Conservation (phyloP, 176 grass and related monocot genomes). For the Juncus effusus region DNA sequence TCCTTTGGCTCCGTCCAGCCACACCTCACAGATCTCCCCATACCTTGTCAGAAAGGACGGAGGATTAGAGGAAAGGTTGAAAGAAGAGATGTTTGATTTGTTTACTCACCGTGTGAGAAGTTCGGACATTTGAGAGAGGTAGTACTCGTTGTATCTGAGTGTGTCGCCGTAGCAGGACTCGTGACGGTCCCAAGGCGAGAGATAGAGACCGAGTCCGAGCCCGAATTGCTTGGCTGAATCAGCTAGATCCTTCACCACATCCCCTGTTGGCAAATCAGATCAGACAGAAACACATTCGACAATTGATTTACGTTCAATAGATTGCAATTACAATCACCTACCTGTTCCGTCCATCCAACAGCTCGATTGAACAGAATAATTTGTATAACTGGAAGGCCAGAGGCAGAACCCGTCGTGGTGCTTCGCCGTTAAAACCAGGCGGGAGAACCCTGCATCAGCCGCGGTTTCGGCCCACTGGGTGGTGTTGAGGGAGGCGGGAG, state of each 20-base stretch:
- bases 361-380: slow-evolving; percentile 71
- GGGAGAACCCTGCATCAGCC: slow-evolving; percentile 47
- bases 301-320: too few species aligned
- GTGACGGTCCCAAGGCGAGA: slow-evolving; percentile 92
- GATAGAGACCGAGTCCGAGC: slow-evolving; percentile 69
- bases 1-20: slow-evolving; percentile 86
- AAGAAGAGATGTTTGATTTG: not conserved
- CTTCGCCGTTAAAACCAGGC: slow-evolving; percentile 82
- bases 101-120: slow-evolving; percentile 60
- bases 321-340: too few species aligned
- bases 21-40: slow-evolving; percentile 81
- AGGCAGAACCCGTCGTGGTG: slow-evolving; percentile 98
- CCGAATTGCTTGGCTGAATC: slow-evolving; percentile 44
- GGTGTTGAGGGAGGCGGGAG: slow-evolving; percentile 60
- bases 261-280: slow-evolving; percentile 25
- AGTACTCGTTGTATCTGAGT: slow-evolving; percentile 71
- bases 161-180: slow-evolving; percentile 73
- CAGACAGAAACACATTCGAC: too few species aligned
- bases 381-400: slow-evolving; percentile 82
- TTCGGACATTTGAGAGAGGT: slow-evolving; percentile 84
- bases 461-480: slow-evolving; percentile 73
- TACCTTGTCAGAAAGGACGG: slow-evolving; percentile 35
- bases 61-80: slow-evolving; percentile 9
- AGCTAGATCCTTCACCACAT: slow-evolving; percentile 62
- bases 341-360: slow-evolving; percentile 48